Percentiles rank a stretch among this genome's conserved stretches.
phyloP scores from a whole-genome alignment of 1,284 basidiomycete genomes.

The Tylopilus sp. region DNA sequence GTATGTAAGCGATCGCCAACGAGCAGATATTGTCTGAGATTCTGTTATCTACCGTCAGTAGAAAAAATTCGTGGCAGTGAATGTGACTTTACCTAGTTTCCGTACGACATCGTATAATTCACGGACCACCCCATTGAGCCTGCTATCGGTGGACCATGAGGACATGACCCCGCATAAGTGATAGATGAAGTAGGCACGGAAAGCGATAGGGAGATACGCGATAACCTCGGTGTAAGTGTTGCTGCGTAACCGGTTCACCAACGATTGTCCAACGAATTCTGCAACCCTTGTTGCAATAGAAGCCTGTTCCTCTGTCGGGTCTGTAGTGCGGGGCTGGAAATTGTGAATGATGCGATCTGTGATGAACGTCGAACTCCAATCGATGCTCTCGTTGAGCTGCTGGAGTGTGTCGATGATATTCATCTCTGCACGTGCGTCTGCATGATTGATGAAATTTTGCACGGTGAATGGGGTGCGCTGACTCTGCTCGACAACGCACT shows the following conservation, averaged over 20 bases:
- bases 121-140: not conserved
- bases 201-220: not conserved
- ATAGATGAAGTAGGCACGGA: not conserved
- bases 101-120: not conserved
- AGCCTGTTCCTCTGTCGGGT: not conserved
- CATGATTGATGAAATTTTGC: not conserved
- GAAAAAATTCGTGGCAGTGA: no score
- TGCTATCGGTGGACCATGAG: not conserved
- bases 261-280: not conserved
- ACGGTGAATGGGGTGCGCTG: not conserved
- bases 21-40: not conserved
- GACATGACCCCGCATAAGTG: not conserved
- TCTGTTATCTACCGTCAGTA: not conserved
- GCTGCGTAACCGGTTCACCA: not conserved
- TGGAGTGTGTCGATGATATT: not conserved
- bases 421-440: not conserved
- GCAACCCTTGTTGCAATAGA: not conserved
- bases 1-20: no score
- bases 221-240: not conserved
- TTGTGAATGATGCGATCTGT: not conserved
- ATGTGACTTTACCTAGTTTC: not conserved
- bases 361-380: not conserved
- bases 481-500: not conserved
- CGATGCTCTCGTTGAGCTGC: not conserved
- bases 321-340: not conserved